A percentile compares a stretch with the other conserved stretches of the same genome.
phyloP scores from a whole-genome alignment of 2,329 filamentous ascomycete genomes.

The Ilyonectria mors-panacis region DNA sequence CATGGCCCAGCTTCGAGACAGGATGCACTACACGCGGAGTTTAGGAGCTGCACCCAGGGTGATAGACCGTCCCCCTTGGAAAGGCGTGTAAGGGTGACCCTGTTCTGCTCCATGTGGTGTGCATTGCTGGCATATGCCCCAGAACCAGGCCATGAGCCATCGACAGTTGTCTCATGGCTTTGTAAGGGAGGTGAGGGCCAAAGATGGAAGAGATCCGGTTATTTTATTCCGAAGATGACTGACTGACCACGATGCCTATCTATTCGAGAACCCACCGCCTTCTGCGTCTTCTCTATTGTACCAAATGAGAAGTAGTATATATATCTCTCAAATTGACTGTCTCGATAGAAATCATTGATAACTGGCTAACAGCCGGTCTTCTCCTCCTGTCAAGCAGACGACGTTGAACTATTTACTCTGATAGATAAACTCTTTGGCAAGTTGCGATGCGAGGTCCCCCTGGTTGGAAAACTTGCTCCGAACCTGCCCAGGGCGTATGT shows the following conservation, averaged over 20 bases:
- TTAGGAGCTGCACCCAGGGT: neutral
- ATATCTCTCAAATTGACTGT: slow-evolving; percentile 53
- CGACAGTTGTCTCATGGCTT: neutral
- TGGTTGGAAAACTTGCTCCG: slow-evolving; percentile 46
- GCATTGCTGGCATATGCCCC: neutral
- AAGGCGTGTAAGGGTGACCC: neutral
- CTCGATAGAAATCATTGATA: slow-evolving; percentile 47
- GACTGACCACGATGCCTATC: too few relatives aligned
- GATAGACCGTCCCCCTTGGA: neutral
- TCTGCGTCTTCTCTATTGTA: slow-evolving; percentile 41
- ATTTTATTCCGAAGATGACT: neutral
- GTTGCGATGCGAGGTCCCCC: slow-evolving; percentile 40
- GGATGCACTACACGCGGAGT: neutral
- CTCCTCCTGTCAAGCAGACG: slow-evolving; percentile 1
- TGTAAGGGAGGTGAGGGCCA: neutral
- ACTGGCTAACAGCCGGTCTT: slow-evolving; percentile 7
- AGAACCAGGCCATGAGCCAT: too few relatives aligned
- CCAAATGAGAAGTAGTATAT: slow-evolving; percentile 56
- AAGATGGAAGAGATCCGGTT: neutral
- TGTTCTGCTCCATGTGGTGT: neutral
- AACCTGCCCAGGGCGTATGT: slow-evolving; percentile 54
- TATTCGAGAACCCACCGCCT: neutral
- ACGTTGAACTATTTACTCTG: slow-evolving; percentile 39
- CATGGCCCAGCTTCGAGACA: slow-evolving; percentile 2
- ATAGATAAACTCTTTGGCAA: slow-evolving; percentile 50